Conservation (phyloP, 2,329 filamentous ascomycete species). For the Blumeria graminis region DNA sequence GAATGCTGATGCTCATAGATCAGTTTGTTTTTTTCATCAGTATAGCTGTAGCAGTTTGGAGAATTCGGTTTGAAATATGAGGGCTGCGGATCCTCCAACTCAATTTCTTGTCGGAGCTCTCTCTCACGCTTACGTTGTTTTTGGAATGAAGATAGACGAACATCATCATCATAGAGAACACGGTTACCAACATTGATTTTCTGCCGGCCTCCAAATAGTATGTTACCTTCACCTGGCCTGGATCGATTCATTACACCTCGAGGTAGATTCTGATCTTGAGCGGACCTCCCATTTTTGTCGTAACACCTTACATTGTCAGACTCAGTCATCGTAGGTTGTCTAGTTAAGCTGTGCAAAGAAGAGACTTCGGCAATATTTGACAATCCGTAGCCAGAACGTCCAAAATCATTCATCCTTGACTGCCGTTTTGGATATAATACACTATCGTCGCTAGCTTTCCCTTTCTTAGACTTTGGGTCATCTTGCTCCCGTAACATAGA, state of each 20-base stretch:
- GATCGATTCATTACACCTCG: slow-evolving; percentile 65
- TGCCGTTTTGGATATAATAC: slow-evolving; percentile 59
- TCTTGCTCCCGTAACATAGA: slow-evolving; percentile 94
- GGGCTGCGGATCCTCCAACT: no score
- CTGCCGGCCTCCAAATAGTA: slow-evolving; percentile 80
- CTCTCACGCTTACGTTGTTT: slow-evolving; percentile 31
- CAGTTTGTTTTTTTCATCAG: no score
- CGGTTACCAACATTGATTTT: slow-evolving; percentile 66
- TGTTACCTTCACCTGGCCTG: slow-evolving; percentile 71
- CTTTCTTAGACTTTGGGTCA: slow-evolving; percentile 67
- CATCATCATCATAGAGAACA: slow-evolving; percentile 66
- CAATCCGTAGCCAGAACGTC: slow-evolving; percentile 25
- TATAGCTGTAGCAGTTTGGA: no score
- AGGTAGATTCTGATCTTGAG: slow-evolving; percentile 34
- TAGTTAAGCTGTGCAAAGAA: slow-evolving; percentile 41
- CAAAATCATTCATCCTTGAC: slow-evolving; percentile 49
- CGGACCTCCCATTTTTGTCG: slow-evolving; percentile 34
- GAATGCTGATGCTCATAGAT: no score
- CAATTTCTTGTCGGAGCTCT: slow-evolving; percentile 3
- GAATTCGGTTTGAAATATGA: no score
- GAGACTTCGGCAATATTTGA: slow-evolving; percentile 79
- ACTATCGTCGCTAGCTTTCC: slow-evolving; percentile 88
- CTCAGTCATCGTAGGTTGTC: slow-evolving; percentile 32
- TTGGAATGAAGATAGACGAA: slow-evolving; percentile 64
- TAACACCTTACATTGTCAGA: slow-evolving; percentile 41